Evolutionary conservation across 1,284 basidiomycete species (phyloP).

Genomic region (Fomes fomentarius): DNA sequence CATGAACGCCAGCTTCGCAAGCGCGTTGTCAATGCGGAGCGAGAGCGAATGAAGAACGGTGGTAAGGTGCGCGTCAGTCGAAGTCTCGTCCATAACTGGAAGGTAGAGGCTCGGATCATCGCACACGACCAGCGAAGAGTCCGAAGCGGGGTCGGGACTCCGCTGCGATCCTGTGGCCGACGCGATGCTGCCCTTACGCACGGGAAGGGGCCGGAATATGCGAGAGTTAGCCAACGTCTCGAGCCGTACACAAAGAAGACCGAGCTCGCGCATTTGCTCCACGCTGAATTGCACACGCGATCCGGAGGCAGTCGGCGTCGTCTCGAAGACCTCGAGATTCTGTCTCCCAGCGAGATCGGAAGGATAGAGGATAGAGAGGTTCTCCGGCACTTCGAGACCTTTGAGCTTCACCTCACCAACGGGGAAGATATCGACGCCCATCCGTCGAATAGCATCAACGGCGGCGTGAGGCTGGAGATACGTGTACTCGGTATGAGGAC

Average conservation of each 20-base stretch:
- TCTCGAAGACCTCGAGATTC: constrained; percentile 46
- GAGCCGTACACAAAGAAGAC: constrained; percentile 78
- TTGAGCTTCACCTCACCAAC: constrained; percentile 94
- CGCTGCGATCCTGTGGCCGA: constrained; percentile 18
- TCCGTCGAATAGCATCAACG: constrained; percentile 72
- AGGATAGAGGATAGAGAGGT: constrained; percentile 86
- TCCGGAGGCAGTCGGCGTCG: constrained; percentile 44
- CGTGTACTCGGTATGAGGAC: constrained; percentile 59
- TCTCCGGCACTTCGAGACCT: constrained; percentile 90
- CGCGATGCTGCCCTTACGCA: constrained; percentile 52
- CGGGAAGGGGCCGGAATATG: constrained; percentile 56
- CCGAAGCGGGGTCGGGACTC: constrained; percentile 36
- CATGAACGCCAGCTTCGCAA: constrained; percentile 56
- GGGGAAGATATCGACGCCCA: constrained; percentile 76
- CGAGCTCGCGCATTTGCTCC: constrained; percentile 80
- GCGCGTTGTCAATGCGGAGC: constrained; percentile 81
- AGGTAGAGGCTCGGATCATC: constrained; percentile 70
- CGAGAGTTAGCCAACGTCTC: constrained; percentile 79
- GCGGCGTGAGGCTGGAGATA: constrained; percentile 57
- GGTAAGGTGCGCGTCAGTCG: constrained; percentile 76
- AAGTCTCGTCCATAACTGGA: constrained; percentile 76
- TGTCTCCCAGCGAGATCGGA: constrained; percentile 76
- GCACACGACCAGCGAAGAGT: constrained; percentile 44
- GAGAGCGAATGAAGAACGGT: constrained; percentile 77
- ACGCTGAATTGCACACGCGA: constrained; percentile 73